Evolutionary conservation across 1,284 basidiomycete genomes (phyloP).

Genomic region (Leccinum angustisporum): DNA sequence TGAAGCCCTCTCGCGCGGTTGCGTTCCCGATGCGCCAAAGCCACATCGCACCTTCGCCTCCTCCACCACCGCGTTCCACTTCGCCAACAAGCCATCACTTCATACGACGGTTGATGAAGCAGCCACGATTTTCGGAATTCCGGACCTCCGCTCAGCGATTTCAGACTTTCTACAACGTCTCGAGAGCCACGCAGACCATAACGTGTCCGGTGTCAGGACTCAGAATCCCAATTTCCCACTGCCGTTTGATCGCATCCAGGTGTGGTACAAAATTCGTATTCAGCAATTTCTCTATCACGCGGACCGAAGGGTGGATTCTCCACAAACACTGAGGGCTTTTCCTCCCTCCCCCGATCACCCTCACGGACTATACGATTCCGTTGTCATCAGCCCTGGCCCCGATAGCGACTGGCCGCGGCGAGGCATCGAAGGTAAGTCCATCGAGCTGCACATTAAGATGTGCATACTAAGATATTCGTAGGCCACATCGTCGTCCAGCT

Average conservation of each 20-base stretch:
- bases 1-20: not conserved
- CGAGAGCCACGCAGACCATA: not conserved
- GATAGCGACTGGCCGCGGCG: not conserved
- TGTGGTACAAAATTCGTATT: slow-evolving; percentile 6
- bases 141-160: slow-evolving; percentile 2
- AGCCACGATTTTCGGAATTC: not conserved
- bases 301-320: not conserved
- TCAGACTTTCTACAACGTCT: not conserved
- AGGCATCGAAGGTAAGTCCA: not conserved
- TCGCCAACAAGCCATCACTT: slow-evolving; percentile 2
- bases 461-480: not conserved
- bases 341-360: not conserved
- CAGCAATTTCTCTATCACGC: not conserved
- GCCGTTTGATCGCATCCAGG: slow-evolving; percentile 1
- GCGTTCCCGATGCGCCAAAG: not conserved
- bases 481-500: slow-evolving; percentile 8
- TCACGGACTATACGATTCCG: not conserved
- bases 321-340: not conserved
- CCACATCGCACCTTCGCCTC: not conserved
- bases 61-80: slow-evolving; percentile 4
- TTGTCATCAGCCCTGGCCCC: not conserved
- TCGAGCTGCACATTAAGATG: not conserved
- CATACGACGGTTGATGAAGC: slow-evolving; percentile 1
- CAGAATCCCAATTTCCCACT: not conserved
- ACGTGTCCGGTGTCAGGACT: not conserved